phyloP scores from a whole-genome alignment of 108 stramenopile species.

The Cyclotella sp. region DNA sequence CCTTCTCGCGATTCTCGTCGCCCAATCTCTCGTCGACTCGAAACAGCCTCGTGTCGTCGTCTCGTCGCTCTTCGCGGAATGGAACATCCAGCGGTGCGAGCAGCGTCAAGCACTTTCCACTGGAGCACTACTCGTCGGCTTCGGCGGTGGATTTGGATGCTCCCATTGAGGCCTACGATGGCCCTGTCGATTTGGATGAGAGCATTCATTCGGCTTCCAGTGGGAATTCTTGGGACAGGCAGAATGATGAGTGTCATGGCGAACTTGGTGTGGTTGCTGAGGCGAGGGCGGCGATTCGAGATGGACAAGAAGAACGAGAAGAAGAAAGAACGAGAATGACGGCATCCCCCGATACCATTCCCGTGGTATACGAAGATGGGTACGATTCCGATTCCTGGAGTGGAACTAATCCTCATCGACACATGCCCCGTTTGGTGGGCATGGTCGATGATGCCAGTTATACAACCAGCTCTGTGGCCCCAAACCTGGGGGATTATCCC shows the following conservation, averaged over 20 bases:
- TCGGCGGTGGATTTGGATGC: slow-evolving; percentile 4
- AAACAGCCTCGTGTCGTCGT: background rate
- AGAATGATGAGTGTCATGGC: too few species aligned
- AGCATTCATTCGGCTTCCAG: background rate
- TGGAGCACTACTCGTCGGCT: background rate
- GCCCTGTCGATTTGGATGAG: slow-evolving; percentile 16
- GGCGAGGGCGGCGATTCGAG: too few species aligned
- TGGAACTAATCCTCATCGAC: background rate
- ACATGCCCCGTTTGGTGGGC: background rate
- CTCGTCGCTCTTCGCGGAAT: background rate
- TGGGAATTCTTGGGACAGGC: too few species aligned
- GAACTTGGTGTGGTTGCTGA: too few species aligned
- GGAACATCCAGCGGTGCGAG: background rate
- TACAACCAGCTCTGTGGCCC: background rate
- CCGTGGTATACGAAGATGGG: slow-evolving; percentile 1
- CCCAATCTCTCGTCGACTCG: background rate
- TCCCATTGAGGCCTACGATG: background rate
- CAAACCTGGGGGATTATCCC: background rate
- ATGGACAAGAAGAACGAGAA: too few species aligned
- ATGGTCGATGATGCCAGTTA: too few species aligned
- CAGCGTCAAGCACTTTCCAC: background rate
- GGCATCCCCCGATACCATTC: background rate
- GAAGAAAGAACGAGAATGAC: background rate
- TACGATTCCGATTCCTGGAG: slow-evolving; percentile 12
- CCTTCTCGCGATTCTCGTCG: background rate